Conservation (phyloP, 768 basidiomycete genomes). For the Podaxis sp. region DNA sequence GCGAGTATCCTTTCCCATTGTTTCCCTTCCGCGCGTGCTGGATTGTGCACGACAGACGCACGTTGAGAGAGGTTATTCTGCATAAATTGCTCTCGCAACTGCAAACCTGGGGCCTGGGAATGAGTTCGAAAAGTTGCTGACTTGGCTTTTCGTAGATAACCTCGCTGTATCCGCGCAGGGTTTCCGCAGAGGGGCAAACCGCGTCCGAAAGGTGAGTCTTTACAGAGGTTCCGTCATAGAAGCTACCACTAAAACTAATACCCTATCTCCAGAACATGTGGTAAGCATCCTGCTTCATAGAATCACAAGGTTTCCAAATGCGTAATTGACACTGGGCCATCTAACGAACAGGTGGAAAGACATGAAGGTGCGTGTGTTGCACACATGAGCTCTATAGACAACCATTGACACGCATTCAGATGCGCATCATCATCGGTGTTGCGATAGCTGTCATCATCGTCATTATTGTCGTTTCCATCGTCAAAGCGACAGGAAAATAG, state of each 20-base stretch:
- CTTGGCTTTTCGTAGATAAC: conserved; percentile 58
- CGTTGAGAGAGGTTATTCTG: background rate
- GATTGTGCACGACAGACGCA: background rate
- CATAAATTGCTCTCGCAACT: background rate
- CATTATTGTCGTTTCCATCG: conserved; percentile 94
- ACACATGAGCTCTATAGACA: background rate
- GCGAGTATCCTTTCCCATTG: conserved; percentile 42
- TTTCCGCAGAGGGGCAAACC: conserved; percentile 95
- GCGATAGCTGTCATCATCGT: conserved; percentile 87
- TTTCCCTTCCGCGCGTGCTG: conserved; percentile 2
- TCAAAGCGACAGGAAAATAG: conserved; percentile 72
- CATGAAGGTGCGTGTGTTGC: conserved; percentile 68
- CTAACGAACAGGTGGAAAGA: conserved; percentile 82
- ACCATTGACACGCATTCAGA: conserved; percentile 39
- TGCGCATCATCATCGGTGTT: conserved; percentile 94
- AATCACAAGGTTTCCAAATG: background rate
- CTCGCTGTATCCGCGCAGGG: conserved; percentile 98
- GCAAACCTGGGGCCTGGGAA: background rate
- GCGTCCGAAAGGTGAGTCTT: conserved; percentile 84
- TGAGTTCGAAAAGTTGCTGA: background rate
- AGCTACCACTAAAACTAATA: conserved; percentile 8
- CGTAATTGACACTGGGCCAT: conserved; percentile 12
- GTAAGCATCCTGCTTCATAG: conserved; percentile 41
- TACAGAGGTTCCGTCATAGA: background rate
- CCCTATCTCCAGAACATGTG: conserved; percentile 71